A percentile compares a stretch with the other conserved stretches of the same genome.
phyloP scores from a whole-genome alignment of 2,329 filamentous ascomycete species.

The Metarhizium robertsii region DNA sequence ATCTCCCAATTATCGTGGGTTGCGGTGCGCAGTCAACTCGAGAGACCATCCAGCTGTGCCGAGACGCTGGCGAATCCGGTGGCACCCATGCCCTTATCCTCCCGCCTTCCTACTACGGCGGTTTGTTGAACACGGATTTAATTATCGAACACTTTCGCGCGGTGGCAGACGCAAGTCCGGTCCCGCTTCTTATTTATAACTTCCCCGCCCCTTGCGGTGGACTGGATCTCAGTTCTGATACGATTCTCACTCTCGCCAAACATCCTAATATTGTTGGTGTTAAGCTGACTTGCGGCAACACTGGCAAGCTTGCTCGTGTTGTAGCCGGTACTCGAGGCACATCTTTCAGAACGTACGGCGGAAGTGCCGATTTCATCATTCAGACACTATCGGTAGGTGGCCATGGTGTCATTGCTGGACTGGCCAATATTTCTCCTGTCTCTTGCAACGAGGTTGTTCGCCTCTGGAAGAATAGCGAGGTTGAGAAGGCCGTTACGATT shows the following conservation, averaged over 20 bases:
- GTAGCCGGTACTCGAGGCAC: slow-evolving; percentile 31
- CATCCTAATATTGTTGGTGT: slow-evolving; percentile 51
- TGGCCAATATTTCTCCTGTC: slow-evolving; percentile 44
- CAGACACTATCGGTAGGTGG: slow-evolving; percentile 62
- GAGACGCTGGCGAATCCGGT: slow-evolving; percentile 53
- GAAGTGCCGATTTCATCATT: slow-evolving; percentile 65
- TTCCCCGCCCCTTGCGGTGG: slow-evolving; percentile 49
- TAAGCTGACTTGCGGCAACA: slow-evolving; percentile 57
- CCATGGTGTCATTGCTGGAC: slow-evolving; percentile 61
- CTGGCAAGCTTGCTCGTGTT: slow-evolving; percentile 45
- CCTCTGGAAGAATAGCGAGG: slow-evolving; percentile 49
- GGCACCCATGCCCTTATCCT: slow-evolving; percentile 60
- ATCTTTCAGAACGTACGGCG: slow-evolving; percentile 59
- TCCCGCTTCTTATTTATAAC: slow-evolving; percentile 56
- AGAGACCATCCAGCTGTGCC: slow-evolving; percentile 56
- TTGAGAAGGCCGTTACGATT: slow-evolving; percentile 49
- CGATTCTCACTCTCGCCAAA: slow-evolving; percentile 41
- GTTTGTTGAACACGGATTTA: slow-evolving; percentile 46
- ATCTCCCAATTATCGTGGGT: slow-evolving; percentile 58
- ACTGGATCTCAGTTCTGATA: slow-evolving; percentile 48
- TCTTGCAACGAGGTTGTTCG: slow-evolving; percentile 16
- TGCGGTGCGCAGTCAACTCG: slow-evolving; percentile 59
- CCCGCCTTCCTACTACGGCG: slow-evolving; percentile 60
- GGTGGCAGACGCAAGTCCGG: slow-evolving; percentile 47
- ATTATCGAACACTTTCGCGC: slow-evolving; percentile 53